Conservation (phyloP, 805 yeast species). For the Myxozyma vanderwaltii region DNA sequence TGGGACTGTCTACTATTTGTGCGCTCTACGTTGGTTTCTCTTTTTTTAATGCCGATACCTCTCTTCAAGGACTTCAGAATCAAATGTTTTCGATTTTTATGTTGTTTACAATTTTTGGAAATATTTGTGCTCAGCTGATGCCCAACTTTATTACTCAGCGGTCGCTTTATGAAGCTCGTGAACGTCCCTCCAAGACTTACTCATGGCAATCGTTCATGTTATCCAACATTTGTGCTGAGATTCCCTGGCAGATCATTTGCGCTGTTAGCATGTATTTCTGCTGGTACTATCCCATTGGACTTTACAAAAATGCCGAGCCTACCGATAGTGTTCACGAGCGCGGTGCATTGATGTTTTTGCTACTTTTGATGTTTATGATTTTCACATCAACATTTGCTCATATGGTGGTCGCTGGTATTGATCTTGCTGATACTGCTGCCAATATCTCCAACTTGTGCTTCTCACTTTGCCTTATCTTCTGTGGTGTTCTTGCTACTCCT, state of each 20-base stretch:
- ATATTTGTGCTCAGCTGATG: constrained; percentile 62
- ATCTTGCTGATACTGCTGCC: constrained; percentile 38
- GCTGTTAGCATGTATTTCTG: constrained; percentile 62
- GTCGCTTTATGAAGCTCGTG: constrained; percentile 70
- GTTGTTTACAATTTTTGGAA: constrained; percentile 59
- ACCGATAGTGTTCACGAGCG: constrained; percentile 51
- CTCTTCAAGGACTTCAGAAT: constrained; percentile 73
- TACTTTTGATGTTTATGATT: constrained; percentile 28
- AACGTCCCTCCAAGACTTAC: constrained; percentile 71
- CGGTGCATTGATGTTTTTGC: constrained; percentile 48
- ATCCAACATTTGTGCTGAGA: constrained; percentile 65
- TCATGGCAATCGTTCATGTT: constrained; percentile 64
- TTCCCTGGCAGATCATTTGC: constrained; percentile 61
- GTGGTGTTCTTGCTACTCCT: constrained; percentile 68
- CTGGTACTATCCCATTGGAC: constrained; percentile 61
- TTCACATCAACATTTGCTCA: constrained; percentile 63
- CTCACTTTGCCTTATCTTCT: constrained; percentile 62
- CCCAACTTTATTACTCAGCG: constrained; percentile 65
- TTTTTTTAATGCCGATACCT: constrained; percentile 62
- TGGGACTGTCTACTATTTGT: constrained; percentile 53
- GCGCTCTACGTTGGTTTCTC: constrained; percentile 68
- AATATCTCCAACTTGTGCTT: constrained; percentile 46
- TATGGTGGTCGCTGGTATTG: constrained; percentile 43
- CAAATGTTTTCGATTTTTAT: constrained; percentile 78
- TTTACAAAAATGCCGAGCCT: constrained; percentile 55